Percentiles rank a stretch among this genome's conserved stretches.
Conservation (phyloP, 441 rosid genomes). For the Biscutella laevigata region DNA sequence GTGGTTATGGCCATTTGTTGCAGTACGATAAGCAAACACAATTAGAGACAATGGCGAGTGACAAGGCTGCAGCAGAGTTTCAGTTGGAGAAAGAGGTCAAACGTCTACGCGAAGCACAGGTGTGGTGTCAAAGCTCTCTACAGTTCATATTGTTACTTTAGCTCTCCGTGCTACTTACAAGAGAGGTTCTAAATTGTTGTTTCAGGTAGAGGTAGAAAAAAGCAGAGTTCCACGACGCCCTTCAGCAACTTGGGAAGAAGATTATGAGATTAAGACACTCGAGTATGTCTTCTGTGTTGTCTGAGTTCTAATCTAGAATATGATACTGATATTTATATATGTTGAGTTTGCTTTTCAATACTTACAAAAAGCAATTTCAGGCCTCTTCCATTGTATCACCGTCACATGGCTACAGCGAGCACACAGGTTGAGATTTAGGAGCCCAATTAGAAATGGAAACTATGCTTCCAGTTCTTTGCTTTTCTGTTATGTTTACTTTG, state of each 20-base stretch:
- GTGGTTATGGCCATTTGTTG: conserved; percentile 18
- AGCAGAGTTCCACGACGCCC: conserved; percentile 65
- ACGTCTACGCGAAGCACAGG: conserved; percentile 85
- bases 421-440: conserved; percentile 46
- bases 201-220: conserved; percentile 86
- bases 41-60: conserved; percentile 93
- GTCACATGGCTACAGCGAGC: conserved; percentile 78
- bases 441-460: not conserved
- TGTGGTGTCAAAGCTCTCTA: conserved; percentile 19
- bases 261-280: conserved; percentile 79
- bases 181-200: conserved; percentile 3
- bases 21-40: conserved; percentile 99
- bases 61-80: conserved; percentile 97
- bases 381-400: conserved; percentile 90
- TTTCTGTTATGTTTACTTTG: not conserved
- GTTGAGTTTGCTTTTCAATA: not conserved
- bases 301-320: not conserved
- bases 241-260: conserved; percentile 88
- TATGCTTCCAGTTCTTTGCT: not conserved
- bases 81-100: conserved; percentile 93
- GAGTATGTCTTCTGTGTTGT: conserved; percentile 47
- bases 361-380: conserved; percentile 36
- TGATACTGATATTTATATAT: too few species aligned
- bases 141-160: conserved; percentile 4
- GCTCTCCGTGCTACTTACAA: conserved; percentile 7